phyloP scores from a whole-genome alignment of 78 protist species.

The Cyanophora paradoxa region DNA sequence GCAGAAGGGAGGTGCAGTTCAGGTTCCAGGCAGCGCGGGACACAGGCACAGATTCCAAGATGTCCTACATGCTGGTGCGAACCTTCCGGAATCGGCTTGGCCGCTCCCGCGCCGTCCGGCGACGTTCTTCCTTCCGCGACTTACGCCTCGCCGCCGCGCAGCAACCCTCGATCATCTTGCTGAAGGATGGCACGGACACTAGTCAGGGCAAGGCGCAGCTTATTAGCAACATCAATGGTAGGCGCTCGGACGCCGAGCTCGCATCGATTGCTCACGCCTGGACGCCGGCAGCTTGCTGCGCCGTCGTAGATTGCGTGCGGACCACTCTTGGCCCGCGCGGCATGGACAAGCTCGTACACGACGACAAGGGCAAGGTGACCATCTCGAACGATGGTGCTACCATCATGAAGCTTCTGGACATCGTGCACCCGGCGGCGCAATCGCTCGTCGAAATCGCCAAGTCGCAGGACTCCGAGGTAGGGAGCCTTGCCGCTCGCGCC shows the following conservation, averaged over 20 bases:
- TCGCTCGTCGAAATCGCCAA: slow-evolving; percentile 97
- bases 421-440: slow-evolving; percentile 98
- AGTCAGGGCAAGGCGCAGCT: slow-evolving; percentile 97
- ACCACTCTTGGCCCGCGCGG: slow-evolving; percentile 88
- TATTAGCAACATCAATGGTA: slow-evolving; percentile 93
- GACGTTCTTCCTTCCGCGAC: no score
- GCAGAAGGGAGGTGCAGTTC: no score
- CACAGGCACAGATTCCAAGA: no score
- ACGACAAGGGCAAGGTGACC: slow-evolving; percentile 43
- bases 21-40: no score
- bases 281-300: slow-evolving; percentile 71
- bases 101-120: no score
- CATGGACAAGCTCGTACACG: slow-evolving; percentile 69
- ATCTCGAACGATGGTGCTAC: slow-evolving; percentile 99
- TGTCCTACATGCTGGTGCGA: no score
- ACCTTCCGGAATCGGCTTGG: no score
- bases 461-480: slow-evolving; percentile 95
- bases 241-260: slow-evolving; percentile 89
- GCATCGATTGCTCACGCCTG: slow-evolving; percentile 68
- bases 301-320: slow-evolving; percentile 58
- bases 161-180: slow-evolving; percentile 85
- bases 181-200: slow-evolving; percentile 97
- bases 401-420: slow-evolving; percentile 92
- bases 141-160: no score
- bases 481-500: no score